Base-by-base conservation (phyloP, 2,329 filamentous ascomycete species). In the Phymatotrichopsis omnivora region DNA sequence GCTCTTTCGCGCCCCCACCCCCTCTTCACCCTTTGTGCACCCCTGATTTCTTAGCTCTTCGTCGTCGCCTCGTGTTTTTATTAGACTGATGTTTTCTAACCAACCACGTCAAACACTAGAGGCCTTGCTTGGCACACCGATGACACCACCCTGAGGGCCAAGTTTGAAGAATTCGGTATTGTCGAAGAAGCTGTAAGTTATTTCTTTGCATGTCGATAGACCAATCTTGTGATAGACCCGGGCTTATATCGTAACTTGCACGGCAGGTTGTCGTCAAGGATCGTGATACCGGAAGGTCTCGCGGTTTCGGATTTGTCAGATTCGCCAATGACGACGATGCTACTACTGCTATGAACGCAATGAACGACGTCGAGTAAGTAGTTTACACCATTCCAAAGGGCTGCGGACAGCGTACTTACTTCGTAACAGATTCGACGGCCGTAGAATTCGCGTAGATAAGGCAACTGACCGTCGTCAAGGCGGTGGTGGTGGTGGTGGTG, bases 61-160 rank as follows among this genome's bases (percentile, higher is more conserved):
- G 7, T n/a, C 17, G 17, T 30, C 11, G 22, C 28, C 11, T 28
- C 2, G 16, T 42, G n/a, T n/a, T n/a, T n/a, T n/a, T n/a, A n/a
- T n/a, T n/a, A n/a, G 25, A 11, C 16, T 12, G 35, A 17, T n/a
- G 14, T 24, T 14, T 3, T 12, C 5, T 7, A 24, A 19, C n/a
- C n/a, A n/a, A n/a, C n/a, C n/a, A n/a, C n/a, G n/a, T n/a, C n/a
- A n/a, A 19, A 17, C 28, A 17, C 39, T 61, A 94, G 89, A 63
- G 91, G 91, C 74, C 85, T 98, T 58, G 85, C 91, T 61, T 98
- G 91, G 91, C 87, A 95, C 71, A 98, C 91, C 55, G 86, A 93
- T 66, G 89, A 96, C 68, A 68, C 69, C 33, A 86, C 84, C 57
- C 72, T 98, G 56, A 82, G 84, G 62, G 71, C 81, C 63, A 94